Evolutionary conservation across 148 eudicot species (phyloP), one percentile per base, ranked within the genome.

Genomic region (Gaultheria prostrata): DNA sequence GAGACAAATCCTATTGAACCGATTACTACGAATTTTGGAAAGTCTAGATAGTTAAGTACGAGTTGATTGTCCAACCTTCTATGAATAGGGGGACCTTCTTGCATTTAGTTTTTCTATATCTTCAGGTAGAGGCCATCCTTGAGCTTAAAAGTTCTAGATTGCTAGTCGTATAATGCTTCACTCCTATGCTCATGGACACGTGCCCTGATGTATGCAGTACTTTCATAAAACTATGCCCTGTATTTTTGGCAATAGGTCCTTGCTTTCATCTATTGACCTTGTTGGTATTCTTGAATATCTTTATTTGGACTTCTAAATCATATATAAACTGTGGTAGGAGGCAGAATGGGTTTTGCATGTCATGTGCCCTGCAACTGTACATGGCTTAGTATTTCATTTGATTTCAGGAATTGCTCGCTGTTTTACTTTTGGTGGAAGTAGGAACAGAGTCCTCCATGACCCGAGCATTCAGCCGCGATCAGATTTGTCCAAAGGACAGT

Each of bases 401-500:
- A 59, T 84, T 85, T 57, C 88, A 94, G 98, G 98, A 82, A 94
- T 97, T 90, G 98, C 99, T 74, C 98, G 99, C 76, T 97, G 98
- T 90, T 97, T 97, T 86, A 97, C 99, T 48, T 97, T 97, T 88
- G 98, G 99, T 28, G 99, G 98, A 82, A 97, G 97, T 90, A 89
- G 97, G 87, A 91, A 90, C 57, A 86, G 87, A 78, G 89, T 88
- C 74, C 93, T 97, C 59, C 94, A 94, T 87, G 95, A 97, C 87
- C 95, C 99, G 48, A 82, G 81, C 78, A 88, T 94, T 76, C 84
- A 91, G 84, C 97, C 98, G 59, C 92, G 98, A 78, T 70, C 84
- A 50, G 88, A 90, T 85, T 61, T 97, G 89, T 92, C 97, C 4
- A 97, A 94, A 85, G 94, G 89, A 83, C 92, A 93, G 30, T 97